Percentiles rank a stretch among this genome's conserved stretches.
These are phyloP conservation scores for Mycosarcoma maydis DNA, from an alignment of 1,284 basidiomycete genomes.

Conservation along the genomic window DNA sequence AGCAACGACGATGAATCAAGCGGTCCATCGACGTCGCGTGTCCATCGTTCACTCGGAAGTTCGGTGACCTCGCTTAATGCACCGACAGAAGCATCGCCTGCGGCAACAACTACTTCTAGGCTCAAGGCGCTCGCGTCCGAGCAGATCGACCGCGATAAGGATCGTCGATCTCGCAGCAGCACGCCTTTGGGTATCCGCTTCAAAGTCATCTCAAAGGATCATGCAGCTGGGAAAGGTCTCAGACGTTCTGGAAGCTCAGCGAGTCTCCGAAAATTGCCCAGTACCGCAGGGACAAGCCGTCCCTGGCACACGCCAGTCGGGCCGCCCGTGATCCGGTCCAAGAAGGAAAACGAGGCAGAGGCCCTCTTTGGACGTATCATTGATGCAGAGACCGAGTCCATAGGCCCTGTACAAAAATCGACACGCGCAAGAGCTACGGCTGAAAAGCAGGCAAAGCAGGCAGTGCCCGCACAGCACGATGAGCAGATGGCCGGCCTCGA, in stretches of 20 bases:
- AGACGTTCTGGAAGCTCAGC: slow-evolving; percentile 33
- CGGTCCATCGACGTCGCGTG: not conserved
- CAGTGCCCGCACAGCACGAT: slow-evolving; percentile 8
- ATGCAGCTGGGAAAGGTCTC: slow-evolving; percentile 16
- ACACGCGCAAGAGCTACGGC: not conserved
- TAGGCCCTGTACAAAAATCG: not conserved
- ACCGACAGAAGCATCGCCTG: slow-evolving; percentile 8
- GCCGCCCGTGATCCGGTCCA: slow-evolving; percentile 45
- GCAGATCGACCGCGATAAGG: slow-evolving; percentile 39
- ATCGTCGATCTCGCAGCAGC: slow-evolving; percentile 28
- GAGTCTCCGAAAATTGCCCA: slow-evolving; percentile 40
- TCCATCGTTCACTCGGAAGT: slow-evolving; percentile 19
- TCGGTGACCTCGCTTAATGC: slow-evolving; percentile 28
- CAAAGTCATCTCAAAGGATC: slow-evolving; percentile 37
- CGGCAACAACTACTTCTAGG: slow-evolving; percentile 21
- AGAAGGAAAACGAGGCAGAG: slow-evolving; percentile 43
- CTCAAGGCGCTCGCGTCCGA: slow-evolving; percentile 44
- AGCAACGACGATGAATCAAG: not conserved
- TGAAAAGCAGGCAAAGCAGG: slow-evolving; percentile 1
- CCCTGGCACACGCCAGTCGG: slow-evolving; percentile 28
- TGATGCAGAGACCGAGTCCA: slow-evolving; percentile 36
- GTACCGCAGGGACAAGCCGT: slow-evolving; percentile 14
- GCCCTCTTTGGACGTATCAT: slow-evolving; percentile 50
- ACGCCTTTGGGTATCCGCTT: slow-evolving; percentile 37
- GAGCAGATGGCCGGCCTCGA: slow-evolving; percentile 47